Percentiles rank a stretch among this genome's conserved stretches.
Conservation (phyloP, 805 yeast species). For the Ogataea methylovora region DNA sequence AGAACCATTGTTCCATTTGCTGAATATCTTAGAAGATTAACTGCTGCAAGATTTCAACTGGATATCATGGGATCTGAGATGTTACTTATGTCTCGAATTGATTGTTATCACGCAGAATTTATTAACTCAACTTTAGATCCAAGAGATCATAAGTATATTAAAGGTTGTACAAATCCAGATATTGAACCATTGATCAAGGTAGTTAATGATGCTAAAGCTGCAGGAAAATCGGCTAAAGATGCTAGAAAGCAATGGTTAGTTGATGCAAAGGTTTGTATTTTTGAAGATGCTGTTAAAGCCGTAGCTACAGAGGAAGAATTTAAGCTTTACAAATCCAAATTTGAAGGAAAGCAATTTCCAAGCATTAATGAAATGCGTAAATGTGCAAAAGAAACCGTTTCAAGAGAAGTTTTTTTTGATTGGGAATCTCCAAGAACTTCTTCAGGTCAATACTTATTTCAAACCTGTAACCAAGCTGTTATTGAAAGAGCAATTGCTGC, state of each 20-base stretch:
- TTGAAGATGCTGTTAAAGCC: conserved; percentile 40
- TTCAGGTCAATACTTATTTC: conserved; percentile 47
- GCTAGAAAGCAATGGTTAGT: conserved; percentile 40
- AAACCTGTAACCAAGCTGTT: conserved; percentile 46
- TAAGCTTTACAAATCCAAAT: conserved; percentile 2
- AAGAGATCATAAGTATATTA: conserved; percentile 47
- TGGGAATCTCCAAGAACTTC: conserved; percentile 56
- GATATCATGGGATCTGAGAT: conserved; percentile 55
- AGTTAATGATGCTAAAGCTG: conserved; percentile 32
- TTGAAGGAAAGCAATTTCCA: conserved; percentile 10
- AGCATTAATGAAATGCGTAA: conserved; percentile 13
- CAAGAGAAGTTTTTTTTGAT: conserved; percentile 34
- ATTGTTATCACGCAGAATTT: conserved; percentile 47
- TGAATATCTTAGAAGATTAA: conserved; percentile 44
- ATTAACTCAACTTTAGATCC: conserved; percentile 47
- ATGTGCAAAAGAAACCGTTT: conserved; percentile 16
- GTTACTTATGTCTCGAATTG: conserved; percentile 53
- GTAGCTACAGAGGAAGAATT: conserved; percentile 17
- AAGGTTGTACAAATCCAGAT: conserved; percentile 33
- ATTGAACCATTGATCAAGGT: conserved; percentile 38
- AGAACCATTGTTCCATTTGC: conserved; percentile 55
- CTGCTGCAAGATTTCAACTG: conserved; percentile 58
- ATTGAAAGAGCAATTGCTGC: conserved; percentile 44
- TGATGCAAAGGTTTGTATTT: conserved; percentile 34
- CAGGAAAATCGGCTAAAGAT: conserved; percentile 27